Base-by-base conservation (phyloP, 371 early-diverging fungal genomes). In the Pancytospora epiphaga region DNA sequence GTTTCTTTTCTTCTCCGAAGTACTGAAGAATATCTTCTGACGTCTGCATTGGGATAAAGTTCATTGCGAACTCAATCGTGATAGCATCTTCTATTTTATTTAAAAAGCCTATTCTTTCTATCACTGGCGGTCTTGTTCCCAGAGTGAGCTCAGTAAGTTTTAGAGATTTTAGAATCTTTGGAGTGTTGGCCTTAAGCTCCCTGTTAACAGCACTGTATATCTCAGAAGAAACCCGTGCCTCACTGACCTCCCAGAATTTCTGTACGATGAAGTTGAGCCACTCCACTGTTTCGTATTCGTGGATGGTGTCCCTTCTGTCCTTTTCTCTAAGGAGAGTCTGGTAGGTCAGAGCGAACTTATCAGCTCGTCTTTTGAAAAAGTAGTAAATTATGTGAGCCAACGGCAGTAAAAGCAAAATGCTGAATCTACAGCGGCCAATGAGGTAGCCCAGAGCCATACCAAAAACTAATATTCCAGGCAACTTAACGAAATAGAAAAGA, bases 241-340 rank as follows among this genome's bases (percentile, higher is more conserved):
- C 98, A 69, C 88, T 89, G 56, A 90, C 89, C 25, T 88, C 83
- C 98, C 98, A 97, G 77, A 93, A 89, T 62, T 85, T 82, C 32
- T 77, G 80, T 66, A 92, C 76, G 77, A 94, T 89, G 74, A 85
- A 86, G 81, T 97, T 97, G 63, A 97, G 79, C 98, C 98, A 97
- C 66, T 91, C 91, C 1, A 88, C 90, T 36, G 88, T 86, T 80
- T 96, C 97, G 27, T 29, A 73, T 39, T 79, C 72, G 15, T 62
- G 58, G 25, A 70, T 32, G 25, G 63, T 69, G 40, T 78, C 69
- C 51, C 66, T 73, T 37, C 76, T 43, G 37, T 70, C 60, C 15
- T 71, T 69, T 27, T 79, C 61, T 34, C 72, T 74, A 0, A 76
- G 58, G 18, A 79, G 70, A 15, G 77, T 70, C 40, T 78, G 73